Base-by-base conservation (phyloP, 306 rosid genomes). In the Gillenia trifoliata region DNA sequence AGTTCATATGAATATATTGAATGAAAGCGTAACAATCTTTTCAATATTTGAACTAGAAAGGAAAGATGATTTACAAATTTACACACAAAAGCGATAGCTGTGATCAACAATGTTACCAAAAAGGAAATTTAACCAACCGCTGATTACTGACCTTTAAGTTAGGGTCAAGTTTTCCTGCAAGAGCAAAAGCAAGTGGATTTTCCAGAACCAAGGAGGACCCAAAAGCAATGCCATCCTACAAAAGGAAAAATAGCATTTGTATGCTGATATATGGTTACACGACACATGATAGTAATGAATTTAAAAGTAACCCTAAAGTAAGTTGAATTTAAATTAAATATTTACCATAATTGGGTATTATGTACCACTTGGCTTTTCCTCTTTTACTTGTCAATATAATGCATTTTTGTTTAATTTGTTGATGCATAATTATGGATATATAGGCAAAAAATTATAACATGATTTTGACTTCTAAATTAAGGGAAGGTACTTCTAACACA, bases 161-260 rank as follows among this genome's bases (percentile, higher is more conserved):
- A 40, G 31, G 11, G 74, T 87, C 96, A 78, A 90, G 93, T 83
- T 93, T 93, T 33, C 98, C 95, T 0, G 98, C 91, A 26, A 93
- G 93, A 59, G 96, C 77, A 71, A 73, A 78, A 93, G 98, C 78
- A 72, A 17, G 96, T 78, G 23, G 98, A 83, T 81, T 88, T 90
- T 3, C 98, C 98, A 3, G 96, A 82, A 38, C 95, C 91, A 13
- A n/a, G 98, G 98, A 68, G 98, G 96, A 47, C 98, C 98, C 36
- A 93, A 83, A 6, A 93, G 86, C 85, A 93, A 81, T 72, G 95
- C 90, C 96, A 92, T 88, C 96, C 98, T 92, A 77, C 64, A n/a
- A 68, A 71, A 65, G n/a, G 28, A 77, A 31, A 60, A 68, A 50
- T 17, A 68, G 36, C 28, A 66, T 47, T 26, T 63, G 40, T 33